A percentile compares a stretch with the other conserved stretches of the same genome.
Evolutionary conservation across 2,329 filamentous ascomycete species (phyloP).

Genomic region (Rhinocladiella mackenziei): DNA sequence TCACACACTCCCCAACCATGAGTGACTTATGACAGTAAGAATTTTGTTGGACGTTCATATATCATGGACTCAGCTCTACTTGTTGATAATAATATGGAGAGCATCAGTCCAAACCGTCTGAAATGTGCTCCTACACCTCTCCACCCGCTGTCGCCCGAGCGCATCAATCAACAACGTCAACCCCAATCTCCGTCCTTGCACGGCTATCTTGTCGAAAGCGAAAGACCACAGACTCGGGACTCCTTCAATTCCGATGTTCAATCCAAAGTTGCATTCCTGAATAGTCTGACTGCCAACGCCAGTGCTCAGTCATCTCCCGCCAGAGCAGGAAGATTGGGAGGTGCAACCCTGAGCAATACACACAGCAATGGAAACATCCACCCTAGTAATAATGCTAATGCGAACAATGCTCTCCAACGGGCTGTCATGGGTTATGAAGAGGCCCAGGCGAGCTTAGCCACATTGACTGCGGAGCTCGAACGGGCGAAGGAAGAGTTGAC

Average conservation of each 20-base stretch:
- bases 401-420: constrained; percentile 42
- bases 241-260: constrained; percentile 44
- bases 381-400: constrained; percentile 29
- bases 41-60: not conserved
- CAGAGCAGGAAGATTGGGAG: constrained; percentile 8
- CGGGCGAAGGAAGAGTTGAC: constrained; percentile 42
- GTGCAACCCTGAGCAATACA: not conserved
- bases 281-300: constrained; percentile 34
- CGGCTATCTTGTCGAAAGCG: constrained; percentile 21
- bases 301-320: constrained; percentile 29
- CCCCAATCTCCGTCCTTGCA: constrained; percentile 41
- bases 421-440: constrained; percentile 47
- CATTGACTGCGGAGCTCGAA: constrained; percentile 35
- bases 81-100: constrained; percentile 16
- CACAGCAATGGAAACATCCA: constrained; percentile 20
- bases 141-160: constrained; percentile 46
- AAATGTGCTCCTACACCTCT: constrained; percentile 34
- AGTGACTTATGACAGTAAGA: not conserved
- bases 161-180: constrained; percentile 46
- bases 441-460: constrained; percentile 40
- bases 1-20: constrained; percentile 3
- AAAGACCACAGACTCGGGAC: constrained; percentile 33
- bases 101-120: constrained; percentile 18
- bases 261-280: constrained; percentile 47
- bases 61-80: constrained; percentile 12